These are phyloP conservation scores for Malassezia caprae DNA, from an alignment of 1,284 basidiomycete species.

Conservation along the genomic window DNA sequence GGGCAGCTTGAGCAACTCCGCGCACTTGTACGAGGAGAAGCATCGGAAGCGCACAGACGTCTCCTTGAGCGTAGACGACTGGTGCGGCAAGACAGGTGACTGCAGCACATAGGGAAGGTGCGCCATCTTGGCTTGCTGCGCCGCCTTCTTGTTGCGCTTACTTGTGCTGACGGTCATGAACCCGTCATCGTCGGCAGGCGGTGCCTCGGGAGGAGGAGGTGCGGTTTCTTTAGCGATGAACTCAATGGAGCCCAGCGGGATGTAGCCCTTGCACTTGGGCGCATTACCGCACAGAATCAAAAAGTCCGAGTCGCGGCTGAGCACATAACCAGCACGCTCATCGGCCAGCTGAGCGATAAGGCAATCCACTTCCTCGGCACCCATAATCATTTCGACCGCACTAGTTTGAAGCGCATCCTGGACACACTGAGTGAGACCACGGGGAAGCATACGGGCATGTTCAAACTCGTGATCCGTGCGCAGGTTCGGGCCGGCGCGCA, in stretches of 20 bases:
- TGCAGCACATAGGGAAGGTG: constrained; percentile 14
- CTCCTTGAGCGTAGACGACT: constrained; percentile 1
- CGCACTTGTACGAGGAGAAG: constrained; percentile 13
- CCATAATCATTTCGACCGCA: constrained; percentile 12
- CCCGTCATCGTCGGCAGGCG: constrained; percentile 12
- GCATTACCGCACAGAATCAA: constrained; percentile 15
- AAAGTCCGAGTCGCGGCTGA: constrained; percentile 20
- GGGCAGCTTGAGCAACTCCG: constrained; percentile 14
- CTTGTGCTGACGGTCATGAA: constrained; percentile 9
- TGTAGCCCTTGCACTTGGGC: constrained; percentile 16
- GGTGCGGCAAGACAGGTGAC: constrained; percentile 10
- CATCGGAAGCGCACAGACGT: constrained; percentile 13
- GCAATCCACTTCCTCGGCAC: constrained; percentile 15
- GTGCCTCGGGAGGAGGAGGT: not conserved
- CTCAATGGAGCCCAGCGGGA: constrained; percentile 8
- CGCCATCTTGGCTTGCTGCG: constrained; percentile 8
- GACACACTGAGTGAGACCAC: constrained; percentile 11
- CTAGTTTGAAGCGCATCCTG: constrained; percentile 3
- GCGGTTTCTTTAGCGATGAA: constrained; percentile 10
- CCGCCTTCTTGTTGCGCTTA: constrained; percentile 13
- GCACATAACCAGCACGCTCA: constrained; percentile 17
- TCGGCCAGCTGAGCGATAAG: constrained; percentile 15
- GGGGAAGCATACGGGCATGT: constrained; percentile 16
- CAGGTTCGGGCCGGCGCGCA: constrained; percentile 17
- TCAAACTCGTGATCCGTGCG: constrained; percentile 15